phyloP scores from a whole-genome alignment of 495 filamentous ascomycete species.

The Penicillium pulvis region DNA sequence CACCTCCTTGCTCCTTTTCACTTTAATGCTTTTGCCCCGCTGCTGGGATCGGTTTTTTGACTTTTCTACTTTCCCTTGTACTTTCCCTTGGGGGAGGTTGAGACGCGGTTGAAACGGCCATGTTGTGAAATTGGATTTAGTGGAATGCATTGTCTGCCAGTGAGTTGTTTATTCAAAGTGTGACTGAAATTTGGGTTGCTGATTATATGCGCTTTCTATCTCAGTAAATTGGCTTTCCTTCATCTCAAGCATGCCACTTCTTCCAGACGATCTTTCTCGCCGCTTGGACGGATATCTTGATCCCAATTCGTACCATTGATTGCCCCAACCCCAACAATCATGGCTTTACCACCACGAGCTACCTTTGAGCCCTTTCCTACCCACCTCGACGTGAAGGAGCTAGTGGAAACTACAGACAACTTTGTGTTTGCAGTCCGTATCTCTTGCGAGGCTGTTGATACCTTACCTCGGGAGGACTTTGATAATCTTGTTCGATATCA shows the following conservation, averaged over 20 bases:
- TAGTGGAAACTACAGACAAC: conserved; percentile 77
- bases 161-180: neutral
- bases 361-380: conserved; percentile 84
- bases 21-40: neutral
- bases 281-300: neutral
- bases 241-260: neutral
- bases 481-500: conserved; percentile 77
- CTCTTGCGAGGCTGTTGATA: conserved; percentile 69
- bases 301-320: neutral
- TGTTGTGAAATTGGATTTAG: neutral
- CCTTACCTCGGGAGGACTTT: conserved; percentile 70
- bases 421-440: conserved; percentile 82
- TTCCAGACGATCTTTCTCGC: neutral
- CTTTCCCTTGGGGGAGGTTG: neutral
- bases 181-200: neutral
- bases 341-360: conserved; percentile 41
- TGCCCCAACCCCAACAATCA: neutral
- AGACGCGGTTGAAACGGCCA: neutral
- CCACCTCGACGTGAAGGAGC: conserved; percentile 68
- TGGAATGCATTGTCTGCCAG: neutral
- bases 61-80: neutral
- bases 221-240: neutral
- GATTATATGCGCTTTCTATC: neutral
- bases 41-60: neutral
- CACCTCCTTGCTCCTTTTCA: neutral